phyloP scores from a whole-genome alignment of 2,329 filamentous ascomycete genomes.

The Aspergillus neoniger region DNA sequence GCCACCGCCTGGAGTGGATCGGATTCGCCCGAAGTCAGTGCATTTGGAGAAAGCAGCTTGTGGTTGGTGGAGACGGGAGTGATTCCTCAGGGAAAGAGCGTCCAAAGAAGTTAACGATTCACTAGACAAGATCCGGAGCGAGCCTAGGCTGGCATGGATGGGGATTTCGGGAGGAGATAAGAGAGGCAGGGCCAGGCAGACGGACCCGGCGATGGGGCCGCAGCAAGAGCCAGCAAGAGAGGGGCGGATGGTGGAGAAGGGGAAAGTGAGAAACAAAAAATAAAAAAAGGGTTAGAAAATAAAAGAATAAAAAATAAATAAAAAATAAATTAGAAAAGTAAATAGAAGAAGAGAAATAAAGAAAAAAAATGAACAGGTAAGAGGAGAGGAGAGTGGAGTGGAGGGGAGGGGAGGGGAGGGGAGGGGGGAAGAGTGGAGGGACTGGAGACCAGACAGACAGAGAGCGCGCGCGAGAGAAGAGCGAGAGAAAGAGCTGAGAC shows the following conservation, averaged over 20 bases:
- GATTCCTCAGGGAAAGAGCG: conserved; percentile 14
- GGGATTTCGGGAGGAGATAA: conserved; percentile 13
- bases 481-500: too few relatives aligned
- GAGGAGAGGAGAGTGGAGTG: neutral
- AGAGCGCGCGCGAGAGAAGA: conserved; percentile 7
- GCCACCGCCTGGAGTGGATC: conserved; percentile 21
- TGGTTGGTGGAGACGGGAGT: conserved; percentile 20
- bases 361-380: neutral
- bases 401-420: neutral
- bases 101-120: neutral
- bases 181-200: conserved; percentile 9
- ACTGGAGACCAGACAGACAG: conserved; percentile 3
- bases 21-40: conserved; percentile 24
- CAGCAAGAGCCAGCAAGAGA: neutral
- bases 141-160: conserved; percentile 11
- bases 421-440: neutral
- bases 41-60: conserved; percentile 11
- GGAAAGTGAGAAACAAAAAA: neutral
- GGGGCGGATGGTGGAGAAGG: conserved; percentile 2
- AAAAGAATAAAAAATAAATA: neutral
- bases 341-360: neutral
- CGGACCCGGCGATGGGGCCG: conserved; percentile 19
- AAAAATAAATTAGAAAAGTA: neutral
- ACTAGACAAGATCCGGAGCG: conserved; percentile 18
- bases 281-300: neutral